phyloP scores from a whole-genome alignment of 148 eudicot species.

The Cornus suecica region DNA sequence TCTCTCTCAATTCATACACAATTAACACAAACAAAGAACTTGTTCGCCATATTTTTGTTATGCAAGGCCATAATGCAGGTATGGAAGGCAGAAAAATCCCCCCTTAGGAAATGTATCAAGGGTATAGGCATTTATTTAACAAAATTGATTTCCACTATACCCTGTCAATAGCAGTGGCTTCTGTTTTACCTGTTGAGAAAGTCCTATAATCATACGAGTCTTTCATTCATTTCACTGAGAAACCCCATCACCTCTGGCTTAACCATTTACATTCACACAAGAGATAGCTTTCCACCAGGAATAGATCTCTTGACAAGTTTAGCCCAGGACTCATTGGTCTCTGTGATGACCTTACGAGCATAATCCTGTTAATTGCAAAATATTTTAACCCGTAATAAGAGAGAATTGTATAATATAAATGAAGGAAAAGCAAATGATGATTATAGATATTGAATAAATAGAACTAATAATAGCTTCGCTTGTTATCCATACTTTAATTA shows the following conservation, averaged over 20 bases:
- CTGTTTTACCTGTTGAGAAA: no score
- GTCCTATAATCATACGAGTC: no score
- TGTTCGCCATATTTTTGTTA: no score
- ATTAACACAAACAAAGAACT: no score
- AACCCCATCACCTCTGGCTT: neutral
- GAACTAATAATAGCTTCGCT: neutral
- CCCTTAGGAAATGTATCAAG: neutral
- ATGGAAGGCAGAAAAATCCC: neutral
- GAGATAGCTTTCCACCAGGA: conserved; percentile 89
- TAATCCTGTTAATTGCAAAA: conserved; percentile 56
- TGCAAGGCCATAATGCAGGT: neutral
- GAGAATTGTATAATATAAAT: neutral
- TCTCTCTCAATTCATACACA: no score
- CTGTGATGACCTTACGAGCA: conserved; percentile 83
- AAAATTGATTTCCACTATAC: no score
- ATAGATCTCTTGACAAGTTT: conserved; percentile 82
- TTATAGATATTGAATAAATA: no score
- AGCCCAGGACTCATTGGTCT: conserved; percentile 95
- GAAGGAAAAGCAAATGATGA: neutral
- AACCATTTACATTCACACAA: conserved; percentile 32
- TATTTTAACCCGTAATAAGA: neutral
- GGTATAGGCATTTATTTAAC: neutral
- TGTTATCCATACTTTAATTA: neutral
- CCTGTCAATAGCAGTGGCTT: no score
- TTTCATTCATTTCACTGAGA: neutral